Conservation (phyloP, 2,329 filamentous ascomycete species). For the Thielaviopsis populi region DNA sequence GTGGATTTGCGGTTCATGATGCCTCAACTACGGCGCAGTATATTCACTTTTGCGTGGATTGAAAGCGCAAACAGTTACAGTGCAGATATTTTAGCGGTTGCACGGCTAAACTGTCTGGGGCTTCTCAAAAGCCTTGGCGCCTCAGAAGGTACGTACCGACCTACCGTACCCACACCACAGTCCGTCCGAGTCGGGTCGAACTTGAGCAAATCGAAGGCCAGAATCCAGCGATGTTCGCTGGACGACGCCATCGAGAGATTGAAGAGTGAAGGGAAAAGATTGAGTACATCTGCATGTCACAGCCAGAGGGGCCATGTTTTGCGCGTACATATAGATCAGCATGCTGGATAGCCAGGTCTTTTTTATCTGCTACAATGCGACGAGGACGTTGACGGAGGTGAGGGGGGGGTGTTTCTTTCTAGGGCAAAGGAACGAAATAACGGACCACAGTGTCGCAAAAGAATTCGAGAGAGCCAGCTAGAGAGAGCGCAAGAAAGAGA, state of each 20-base stretch:
- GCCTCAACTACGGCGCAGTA: slow-evolving; percentile 2
- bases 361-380: not conserved
- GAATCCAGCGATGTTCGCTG: no score
- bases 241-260: no score
- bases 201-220: not conserved
- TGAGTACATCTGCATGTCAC: no score
- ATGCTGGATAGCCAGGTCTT: not conserved
- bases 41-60: not conserved
- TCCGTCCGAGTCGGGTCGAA: not conserved
- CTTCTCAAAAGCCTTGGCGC: not conserved
- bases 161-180: not conserved
- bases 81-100: not conserved
- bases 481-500: not conserved
- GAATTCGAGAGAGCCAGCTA: not conserved
- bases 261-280: no score
- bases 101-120: slow-evolving; percentile 2
- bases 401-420: not conserved
- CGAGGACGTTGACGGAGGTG: not conserved
- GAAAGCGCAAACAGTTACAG: slow-evolving; percentile 8
- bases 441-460: not conserved
- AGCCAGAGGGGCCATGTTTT: not conserved
- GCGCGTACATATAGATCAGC: not conserved
- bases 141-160: not conserved
- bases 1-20: not conserved
- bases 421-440: slow-evolving; percentile 3